phyloP scores from a whole-genome alignment of 805 yeast genomes.

The Saturnispora galanensis region DNA sequence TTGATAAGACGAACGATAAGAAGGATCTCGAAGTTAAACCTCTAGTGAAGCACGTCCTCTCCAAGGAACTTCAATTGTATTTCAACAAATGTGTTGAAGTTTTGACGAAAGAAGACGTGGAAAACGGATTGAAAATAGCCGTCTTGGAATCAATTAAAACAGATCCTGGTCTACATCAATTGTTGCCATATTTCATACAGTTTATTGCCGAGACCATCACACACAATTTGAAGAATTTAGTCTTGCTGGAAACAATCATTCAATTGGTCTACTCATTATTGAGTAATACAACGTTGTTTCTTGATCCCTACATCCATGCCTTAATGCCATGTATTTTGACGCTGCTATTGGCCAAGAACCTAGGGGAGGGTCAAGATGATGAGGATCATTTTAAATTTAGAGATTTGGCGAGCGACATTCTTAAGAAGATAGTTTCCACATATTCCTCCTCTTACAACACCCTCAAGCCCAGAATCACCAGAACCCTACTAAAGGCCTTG shows the following conservation, averaged over 20 bases:
- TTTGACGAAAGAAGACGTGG: constrained; percentile 33
- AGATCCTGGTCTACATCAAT: constrained; percentile 94
- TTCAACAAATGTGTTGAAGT: constrained; percentile 86
- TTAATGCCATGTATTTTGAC: constrained; percentile 95
- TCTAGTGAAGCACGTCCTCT: constrained; percentile 85
- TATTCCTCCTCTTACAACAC: constrained; percentile 85
- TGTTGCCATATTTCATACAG: constrained; percentile 93
- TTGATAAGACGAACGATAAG: constrained; percentile 22
- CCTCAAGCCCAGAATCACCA: constrained; percentile 83
- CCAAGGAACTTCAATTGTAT: constrained; percentile 87
- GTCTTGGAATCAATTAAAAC: constrained; percentile 77
- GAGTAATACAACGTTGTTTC: constrained; percentile 72
- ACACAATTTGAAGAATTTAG: constrained; percentile 66
- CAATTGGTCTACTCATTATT: constrained; percentile 81
- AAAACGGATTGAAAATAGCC: constrained; percentile 56
- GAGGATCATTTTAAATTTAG: constrained; percentile 51
- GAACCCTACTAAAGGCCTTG: constrained; percentile 86
- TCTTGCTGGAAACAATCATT: constrained; percentile 69
- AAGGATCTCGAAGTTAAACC: constrained; percentile 68
- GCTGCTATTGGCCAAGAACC: constrained; percentile 72
- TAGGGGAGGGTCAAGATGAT: constrained; percentile 40
- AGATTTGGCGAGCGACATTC: constrained; percentile 76
- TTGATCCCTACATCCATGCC: constrained; percentile 94
- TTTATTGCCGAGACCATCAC: constrained; percentile 94
- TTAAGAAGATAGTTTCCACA: constrained; percentile 65